These are phyloP conservation scores for Penicillium sp. DNA, from an alignment of 2,329 filamentous ascomycete species.

Conservation along the genomic window DNA sequence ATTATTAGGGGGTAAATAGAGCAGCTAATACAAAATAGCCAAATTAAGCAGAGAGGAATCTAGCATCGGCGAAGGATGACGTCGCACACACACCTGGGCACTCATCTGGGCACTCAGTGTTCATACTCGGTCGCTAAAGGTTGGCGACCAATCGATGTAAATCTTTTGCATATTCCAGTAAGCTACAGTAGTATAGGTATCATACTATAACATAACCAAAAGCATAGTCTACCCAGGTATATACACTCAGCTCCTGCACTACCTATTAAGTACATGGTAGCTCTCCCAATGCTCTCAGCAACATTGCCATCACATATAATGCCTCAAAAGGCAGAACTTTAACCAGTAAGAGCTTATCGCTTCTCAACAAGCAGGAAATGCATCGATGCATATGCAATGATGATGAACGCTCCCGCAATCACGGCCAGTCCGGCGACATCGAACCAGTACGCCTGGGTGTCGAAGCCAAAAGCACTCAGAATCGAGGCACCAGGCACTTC, in stretches of 20 bases:
- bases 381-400: conserved; percentile 88
- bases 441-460: conserved; percentile 77
- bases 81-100: conserved; percentile 11
- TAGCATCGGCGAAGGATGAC: conserved; percentile 12
- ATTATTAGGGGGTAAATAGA: background rate
- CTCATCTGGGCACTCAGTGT: background rate
- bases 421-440: conserved; percentile 77
- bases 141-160: background rate
- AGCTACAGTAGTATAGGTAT: background rate
- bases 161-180: background rate
- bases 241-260: conserved; percentile 5
- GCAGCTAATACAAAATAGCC: background rate
- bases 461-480: conserved; percentile 88
- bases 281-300: background rate
- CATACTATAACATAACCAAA: background rate
- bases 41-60: background rate
- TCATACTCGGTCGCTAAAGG: background rate
- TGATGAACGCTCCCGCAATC: conserved; percentile 75
- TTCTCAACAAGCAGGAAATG: conserved; percentile 89
- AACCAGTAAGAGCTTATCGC: conserved; percentile 48
- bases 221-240: conserved; percentile 6
- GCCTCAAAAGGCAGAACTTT: background rate
- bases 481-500: conserved; percentile 93
- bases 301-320: background rate
- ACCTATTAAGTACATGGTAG: background rate